Evolutionary conservation across 495 filamentous ascomycete species (phyloP).

Genomic region (Annulohypoxylon nitens): DNA sequence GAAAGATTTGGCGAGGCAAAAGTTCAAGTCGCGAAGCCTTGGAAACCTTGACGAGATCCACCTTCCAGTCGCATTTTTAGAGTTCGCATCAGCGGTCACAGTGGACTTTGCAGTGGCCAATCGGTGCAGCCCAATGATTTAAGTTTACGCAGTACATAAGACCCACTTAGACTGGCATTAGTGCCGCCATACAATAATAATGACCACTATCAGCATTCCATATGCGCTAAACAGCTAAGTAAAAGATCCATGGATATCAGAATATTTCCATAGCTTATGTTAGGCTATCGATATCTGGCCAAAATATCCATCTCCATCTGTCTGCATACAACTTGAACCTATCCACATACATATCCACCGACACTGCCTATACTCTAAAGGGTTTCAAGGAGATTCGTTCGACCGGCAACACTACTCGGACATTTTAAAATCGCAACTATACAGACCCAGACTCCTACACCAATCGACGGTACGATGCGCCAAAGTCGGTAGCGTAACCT

Average conservation of each 20-base stretch:
- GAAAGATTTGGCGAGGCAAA: conserved; percentile 31
- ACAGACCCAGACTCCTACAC: conserved; percentile 11
- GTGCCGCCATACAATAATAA: not conserved
- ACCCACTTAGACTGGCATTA: conserved; percentile 1
- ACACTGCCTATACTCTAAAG: not conserved
- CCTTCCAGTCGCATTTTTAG: conserved; percentile 32
- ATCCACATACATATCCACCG: not conserved
- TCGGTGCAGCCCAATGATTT: not conserved
- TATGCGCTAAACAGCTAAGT: conserved; percentile 1
- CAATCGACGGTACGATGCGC: conserved; percentile 43
- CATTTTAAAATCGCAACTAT: conserved; percentile 10
- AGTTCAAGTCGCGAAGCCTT: conserved; percentile 40
- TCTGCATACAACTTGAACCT: not conserved
- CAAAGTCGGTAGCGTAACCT: conserved; percentile 39
- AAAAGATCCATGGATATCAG: not conserved
- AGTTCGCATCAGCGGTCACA: conserved; percentile 35
- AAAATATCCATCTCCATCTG: conserved; percentile 5
- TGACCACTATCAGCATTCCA: not conserved
- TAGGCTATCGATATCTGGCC: conserved; percentile 28
- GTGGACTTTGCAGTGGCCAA: conserved; percentile 2
- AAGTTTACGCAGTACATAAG: not conserved
- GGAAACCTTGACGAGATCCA: conserved; percentile 29
- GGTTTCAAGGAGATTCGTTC: conserved; percentile 3
- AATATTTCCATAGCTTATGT: not conserved
- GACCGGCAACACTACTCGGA: conserved; percentile 9